These are phyloP conservation scores for Auricularia heimuer DNA, from an alignment of 768 basidiomycete species.

Conservation along the genomic window DNA sequence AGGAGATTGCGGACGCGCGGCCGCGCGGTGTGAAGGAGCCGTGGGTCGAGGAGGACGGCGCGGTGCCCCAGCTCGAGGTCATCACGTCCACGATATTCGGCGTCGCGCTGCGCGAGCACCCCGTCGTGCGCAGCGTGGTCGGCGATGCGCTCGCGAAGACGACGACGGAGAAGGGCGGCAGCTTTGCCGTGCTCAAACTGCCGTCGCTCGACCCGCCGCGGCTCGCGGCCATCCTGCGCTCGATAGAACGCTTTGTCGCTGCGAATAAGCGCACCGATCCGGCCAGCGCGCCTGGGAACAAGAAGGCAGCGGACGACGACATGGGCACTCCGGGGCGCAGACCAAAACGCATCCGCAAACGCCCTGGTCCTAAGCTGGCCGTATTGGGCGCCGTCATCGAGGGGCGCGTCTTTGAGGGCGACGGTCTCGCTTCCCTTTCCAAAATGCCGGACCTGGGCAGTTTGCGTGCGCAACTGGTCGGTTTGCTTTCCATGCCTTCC, in stretches of 20 bases:
- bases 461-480: constrained; percentile 74
- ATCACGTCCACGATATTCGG: constrained; percentile 75
- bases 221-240: constrained; percentile 53
- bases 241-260: constrained; percentile 58
- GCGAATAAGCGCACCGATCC: constrained; percentile 40
- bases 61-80: constrained; percentile 48
- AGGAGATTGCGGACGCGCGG: constrained; percentile 50
- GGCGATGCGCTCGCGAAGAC: constrained; percentile 42
- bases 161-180: constrained; percentile 40
- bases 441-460: constrained; percentile 71
- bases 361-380: constrained; percentile 53
- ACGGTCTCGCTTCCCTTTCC: constrained; percentile 51
- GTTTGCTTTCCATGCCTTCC: constrained; percentile 66
- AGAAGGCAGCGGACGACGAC: constrained; percentile 46
- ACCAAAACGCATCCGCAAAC: constrained; percentile 46
- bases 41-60: not conserved
- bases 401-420: constrained; percentile 52
- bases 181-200: constrained; percentile 54
- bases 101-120: constrained; percentile 56
- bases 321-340: constrained; percentile 62
- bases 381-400: constrained; percentile 77
- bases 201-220: constrained; percentile 65
- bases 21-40: constrained; percentile 13
- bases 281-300: constrained; percentile 39
- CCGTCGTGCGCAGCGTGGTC: not conserved